A percentile compares a stretch with the other conserved stretches of the same genome.
Conservation (phyloP, 169 alveolate genomes). For the Eimeria zaria region DNA sequence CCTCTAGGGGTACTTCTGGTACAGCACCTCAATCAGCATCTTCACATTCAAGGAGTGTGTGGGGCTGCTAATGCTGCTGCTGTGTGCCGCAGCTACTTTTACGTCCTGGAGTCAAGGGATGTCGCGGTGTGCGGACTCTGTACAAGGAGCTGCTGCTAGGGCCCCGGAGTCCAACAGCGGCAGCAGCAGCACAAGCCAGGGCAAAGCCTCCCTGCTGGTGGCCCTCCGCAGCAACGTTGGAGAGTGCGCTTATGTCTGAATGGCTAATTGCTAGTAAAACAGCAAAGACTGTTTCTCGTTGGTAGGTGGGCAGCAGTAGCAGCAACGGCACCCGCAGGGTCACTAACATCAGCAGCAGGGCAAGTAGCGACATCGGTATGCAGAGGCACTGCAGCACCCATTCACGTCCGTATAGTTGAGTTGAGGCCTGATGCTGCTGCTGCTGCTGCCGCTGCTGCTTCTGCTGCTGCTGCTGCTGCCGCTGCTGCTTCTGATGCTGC, state of each 20-base stretch:
- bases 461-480: not conserved
- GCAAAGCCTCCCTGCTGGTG: slow-evolving; percentile 6
- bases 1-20: not conserved
- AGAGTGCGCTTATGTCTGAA: slow-evolving; percentile 45
- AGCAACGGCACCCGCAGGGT: slow-evolving; percentile 1
- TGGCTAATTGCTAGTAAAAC: not conserved
- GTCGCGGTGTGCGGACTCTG: not conserved
- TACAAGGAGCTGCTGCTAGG: slow-evolving; percentile 54
- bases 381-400: not conserved
- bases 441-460: too few species aligned
- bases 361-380: not conserved
- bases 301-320: slow-evolving; percentile 25
- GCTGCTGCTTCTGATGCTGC: not conserved
- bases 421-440: not conserved
- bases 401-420: not conserved
- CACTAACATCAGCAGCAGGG: not conserved
- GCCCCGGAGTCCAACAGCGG: not conserved
- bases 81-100: slow-evolving; percentile 29
- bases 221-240: slow-evolving; percentile 56
- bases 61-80: slow-evolving; percentile 17
- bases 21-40: not conserved
- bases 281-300: not conserved
- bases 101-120: not conserved
- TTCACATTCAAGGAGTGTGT: not conserved
- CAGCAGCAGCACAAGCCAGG: slow-evolving; percentile 14